Percentiles rank a stretch among this genome's conserved stretches.
phyloP scores from a whole-genome alignment of 805 yeast genomes.

The Candida parachauliodes region DNA sequence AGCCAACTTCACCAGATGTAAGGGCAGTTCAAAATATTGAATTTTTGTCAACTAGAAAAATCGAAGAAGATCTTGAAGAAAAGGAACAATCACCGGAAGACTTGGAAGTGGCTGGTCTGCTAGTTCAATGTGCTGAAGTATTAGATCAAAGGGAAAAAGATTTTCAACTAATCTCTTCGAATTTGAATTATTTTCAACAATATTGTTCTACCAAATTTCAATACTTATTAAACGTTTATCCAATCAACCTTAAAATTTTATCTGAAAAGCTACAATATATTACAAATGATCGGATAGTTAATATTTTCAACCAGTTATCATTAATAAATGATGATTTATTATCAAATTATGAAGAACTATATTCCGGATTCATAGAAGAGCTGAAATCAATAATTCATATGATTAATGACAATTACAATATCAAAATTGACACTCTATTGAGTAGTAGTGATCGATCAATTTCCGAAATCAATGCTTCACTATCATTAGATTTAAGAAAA shows the following conservation, averaged over 20 bases:
- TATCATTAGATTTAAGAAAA: conserved; percentile 57
- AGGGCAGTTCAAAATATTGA: conserved; percentile 4
- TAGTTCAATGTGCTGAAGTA: neutral
- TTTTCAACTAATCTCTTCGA: conserved; percentile 7
- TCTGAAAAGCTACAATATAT: conserved; percentile 16
- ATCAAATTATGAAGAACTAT: conserved; percentile 32
- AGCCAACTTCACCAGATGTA: conserved; percentile 1
- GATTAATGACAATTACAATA: conserved; percentile 44
- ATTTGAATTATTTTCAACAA: conserved; percentile 16
- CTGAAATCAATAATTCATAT: conserved; percentile 31
- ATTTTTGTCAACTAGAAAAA: neutral
- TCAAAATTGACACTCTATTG: conserved; percentile 56
- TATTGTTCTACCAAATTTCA: conserved; percentile 13
- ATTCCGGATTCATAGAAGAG: conserved; percentile 31
- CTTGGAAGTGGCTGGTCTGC: too few relatives aligned
- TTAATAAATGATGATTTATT: conserved; percentile 28
- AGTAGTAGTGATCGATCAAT: conserved; percentile 64
- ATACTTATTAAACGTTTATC: conserved; percentile 20
- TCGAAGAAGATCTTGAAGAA: conserved; percentile 5
- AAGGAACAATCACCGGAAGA: neutral
- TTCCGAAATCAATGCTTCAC: conserved; percentile 70
- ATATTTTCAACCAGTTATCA: conserved; percentile 13
- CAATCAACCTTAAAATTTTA: conserved; percentile 14
- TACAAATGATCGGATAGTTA: conserved; percentile 14
- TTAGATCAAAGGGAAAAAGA: conserved; percentile 10